These are phyloP conservation scores for Trichophyton benhamiae DNA, from an alignment of 2,329 filamentous ascomycete species.

Conservation along the genomic window DNA sequence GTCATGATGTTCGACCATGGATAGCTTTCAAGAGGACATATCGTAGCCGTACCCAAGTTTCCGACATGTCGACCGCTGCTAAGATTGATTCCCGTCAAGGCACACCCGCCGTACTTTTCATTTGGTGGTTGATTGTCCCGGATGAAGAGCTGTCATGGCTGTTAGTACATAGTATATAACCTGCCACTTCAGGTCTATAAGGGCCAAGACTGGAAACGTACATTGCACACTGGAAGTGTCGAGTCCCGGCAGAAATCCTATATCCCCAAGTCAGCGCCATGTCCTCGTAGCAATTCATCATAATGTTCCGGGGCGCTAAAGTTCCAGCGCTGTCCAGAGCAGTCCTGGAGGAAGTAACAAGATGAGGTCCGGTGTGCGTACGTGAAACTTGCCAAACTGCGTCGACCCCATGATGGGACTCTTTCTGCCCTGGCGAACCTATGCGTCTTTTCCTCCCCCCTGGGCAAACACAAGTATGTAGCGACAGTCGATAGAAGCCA, in stretches of 20 bases:
- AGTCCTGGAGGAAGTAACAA: neutral
- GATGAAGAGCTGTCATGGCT: conserved; percentile 49
- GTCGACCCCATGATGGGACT: conserved; percentile 36
- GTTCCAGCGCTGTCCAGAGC: neutral
- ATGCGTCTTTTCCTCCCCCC: neutral
- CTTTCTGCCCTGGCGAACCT: neutral
- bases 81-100: conserved; percentile 62
- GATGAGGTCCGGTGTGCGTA: conserved; percentile 25
- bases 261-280: conserved; percentile 6
- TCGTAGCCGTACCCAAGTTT: conserved; percentile 58
- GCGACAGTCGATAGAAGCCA: neutral
- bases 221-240: conserved; percentile 73
- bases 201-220: conserved; percentile 36
- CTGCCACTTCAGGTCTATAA: conserved; percentile 3
- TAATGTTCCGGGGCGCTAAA: neutral
- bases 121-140: conserved; percentile 47
- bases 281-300: neutral
- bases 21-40: neutral
- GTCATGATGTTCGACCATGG: neutral
- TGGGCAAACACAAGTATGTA: neutral
- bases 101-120: conserved; percentile 55
- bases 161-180: conserved; percentile 12
- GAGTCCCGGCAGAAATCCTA: conserved; percentile 76
- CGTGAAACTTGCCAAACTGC: conserved; percentile 48
- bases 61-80: conserved; percentile 54